A percentile compares a stretch with the other conserved stretches of the same genome.
phyloP scores from a whole-genome alignment of 495 filamentous ascomycete genomes.

The Penicillium verhagenii region DNA sequence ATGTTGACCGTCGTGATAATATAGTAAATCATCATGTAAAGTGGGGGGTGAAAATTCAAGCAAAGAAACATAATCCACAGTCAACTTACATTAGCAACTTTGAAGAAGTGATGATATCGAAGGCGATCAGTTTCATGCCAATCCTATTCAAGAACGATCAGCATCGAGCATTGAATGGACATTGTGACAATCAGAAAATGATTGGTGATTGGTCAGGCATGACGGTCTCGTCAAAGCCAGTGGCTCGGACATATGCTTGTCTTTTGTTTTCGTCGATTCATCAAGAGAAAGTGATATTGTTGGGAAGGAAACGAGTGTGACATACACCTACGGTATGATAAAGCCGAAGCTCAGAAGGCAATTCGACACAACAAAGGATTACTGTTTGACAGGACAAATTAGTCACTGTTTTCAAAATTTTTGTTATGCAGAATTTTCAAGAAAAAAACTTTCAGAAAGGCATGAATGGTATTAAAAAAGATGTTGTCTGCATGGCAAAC shows the following conservation, averaged over 20 bases:
- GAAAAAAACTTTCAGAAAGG: constrained; percentile 44
- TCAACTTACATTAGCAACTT: constrained; percentile 26
- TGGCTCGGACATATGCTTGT: constrained; percentile 63
- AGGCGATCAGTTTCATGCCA: not conserved
- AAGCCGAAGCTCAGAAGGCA: not conserved
- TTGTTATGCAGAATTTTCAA: constrained; percentile 8
- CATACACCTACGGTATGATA: constrained; percentile 32
- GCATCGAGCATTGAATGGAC: constrained; percentile 26
- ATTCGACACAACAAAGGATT: not conserved
- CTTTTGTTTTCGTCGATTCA: constrained; percentile 52
- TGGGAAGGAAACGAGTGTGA: constrained; percentile 17
- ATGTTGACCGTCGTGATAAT: constrained; percentile 99
- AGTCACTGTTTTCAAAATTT: constrained; percentile 22
- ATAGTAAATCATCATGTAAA: constrained; percentile 71
- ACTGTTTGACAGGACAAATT: constrained; percentile 20
- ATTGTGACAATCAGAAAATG: constrained; percentile 13
- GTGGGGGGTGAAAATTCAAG: not conserved
- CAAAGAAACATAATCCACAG: not conserved
- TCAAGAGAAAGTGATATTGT: constrained; percentile 32
- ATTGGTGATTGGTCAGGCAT: constrained; percentile 43
- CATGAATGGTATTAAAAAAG: constrained; percentile 58
- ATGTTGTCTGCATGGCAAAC: constrained; percentile 60
- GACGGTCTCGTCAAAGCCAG: constrained; percentile 51
- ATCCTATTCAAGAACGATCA: constrained; percentile 25
- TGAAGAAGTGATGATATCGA: not conserved